Evolutionary conservation across 2,329 filamentous ascomycete genomes (phyloP).

Genomic region (Macrophomina phaseolina): DNA sequence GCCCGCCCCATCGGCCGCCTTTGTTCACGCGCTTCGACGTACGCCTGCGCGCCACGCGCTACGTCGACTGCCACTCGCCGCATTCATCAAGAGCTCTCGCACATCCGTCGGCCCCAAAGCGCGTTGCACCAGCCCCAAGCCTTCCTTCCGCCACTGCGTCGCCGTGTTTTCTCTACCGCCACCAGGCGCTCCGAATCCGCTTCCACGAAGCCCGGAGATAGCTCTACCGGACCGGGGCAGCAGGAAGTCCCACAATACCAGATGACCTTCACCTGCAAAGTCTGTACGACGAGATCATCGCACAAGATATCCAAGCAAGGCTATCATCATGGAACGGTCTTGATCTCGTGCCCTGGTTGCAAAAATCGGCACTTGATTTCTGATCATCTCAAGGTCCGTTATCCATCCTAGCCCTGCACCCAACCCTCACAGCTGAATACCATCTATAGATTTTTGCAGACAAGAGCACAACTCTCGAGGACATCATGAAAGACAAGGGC

Average conservation of each 20-base stretch:
- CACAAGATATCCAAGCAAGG: conserved; percentile 92
- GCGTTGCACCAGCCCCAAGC: conserved; percentile 30
- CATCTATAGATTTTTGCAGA: conserved; percentile 73
- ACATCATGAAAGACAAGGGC: conserved; percentile 78
- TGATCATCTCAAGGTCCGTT: conserved; percentile 74
- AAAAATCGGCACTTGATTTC: conserved; percentile 88
- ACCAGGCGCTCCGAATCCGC: conserved; percentile 45
- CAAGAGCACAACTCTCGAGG: conserved; percentile 72
- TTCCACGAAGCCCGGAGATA: conserved; percentile 56
- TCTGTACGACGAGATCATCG: conserved; percentile 78
- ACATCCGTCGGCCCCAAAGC: conserved; percentile 29
- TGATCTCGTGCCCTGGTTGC: conserved; percentile 88
- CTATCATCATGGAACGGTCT: conserved; percentile 86
- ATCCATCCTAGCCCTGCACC: no score
- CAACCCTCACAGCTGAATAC: background rate
- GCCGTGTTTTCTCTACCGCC: conserved; percentile 34
- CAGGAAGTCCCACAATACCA: conserved; percentile 62
- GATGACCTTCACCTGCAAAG: conserved; percentile 90
- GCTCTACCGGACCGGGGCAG: background rate
- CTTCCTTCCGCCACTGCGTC: conserved; percentile 18
- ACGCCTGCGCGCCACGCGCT: conserved; percentile 28
- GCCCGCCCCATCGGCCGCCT: conserved; percentile 35
- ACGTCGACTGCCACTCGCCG: conserved; percentile 18
- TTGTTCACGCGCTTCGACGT: conserved; percentile 31
- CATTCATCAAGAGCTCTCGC: conserved; percentile 28